Evolutionary conservation across 768 basidiomycete species (phyloP).

Genomic region (Termitomyces sp.): DNA sequence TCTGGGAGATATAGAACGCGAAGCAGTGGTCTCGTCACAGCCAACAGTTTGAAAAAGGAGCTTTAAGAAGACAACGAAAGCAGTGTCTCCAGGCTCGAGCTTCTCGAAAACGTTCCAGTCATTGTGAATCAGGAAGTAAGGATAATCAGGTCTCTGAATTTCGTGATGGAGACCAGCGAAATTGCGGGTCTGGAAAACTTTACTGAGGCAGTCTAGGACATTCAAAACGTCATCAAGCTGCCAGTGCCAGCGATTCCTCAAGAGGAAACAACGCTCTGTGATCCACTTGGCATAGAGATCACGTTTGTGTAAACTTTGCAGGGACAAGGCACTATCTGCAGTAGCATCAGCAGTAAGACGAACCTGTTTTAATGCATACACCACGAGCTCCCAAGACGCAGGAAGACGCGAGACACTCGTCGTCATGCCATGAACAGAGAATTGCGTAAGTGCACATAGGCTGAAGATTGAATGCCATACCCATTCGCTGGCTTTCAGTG

Average conservation of each 20-base stretch:
- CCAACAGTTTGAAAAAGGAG: conserved; percentile 61
- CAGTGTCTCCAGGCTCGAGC: conserved; percentile 53
- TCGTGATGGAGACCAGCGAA: conserved; percentile 67
- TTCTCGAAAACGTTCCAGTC: conserved; percentile 48
- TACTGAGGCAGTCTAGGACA: conserved; percentile 59
- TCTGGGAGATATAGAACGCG: conserved; percentile 30
- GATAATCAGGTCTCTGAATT: conserved; percentile 46
- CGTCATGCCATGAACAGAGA: conserved; percentile 48
- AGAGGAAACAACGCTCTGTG: conserved; percentile 64
- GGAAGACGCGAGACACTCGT: conserved; percentile 31
- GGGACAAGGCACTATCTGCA: conserved; percentile 32
- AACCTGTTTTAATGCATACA: conserved; percentile 52
- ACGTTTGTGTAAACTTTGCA: conserved; percentile 39
- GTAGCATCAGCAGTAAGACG: conserved; percentile 43
- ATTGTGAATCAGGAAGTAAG: conserved; percentile 56
- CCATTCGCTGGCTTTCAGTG: conserved; percentile 50
- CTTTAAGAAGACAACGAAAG: conserved; percentile 78
- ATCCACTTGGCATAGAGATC: conserved; percentile 70
- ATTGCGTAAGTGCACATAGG: conserved; percentile 73
- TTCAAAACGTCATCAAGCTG: conserved; percentile 44
- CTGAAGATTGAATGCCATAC: conserved; percentile 70
- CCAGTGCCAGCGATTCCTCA: conserved; percentile 81
- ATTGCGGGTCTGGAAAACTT: conserved; percentile 72
- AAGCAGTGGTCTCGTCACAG: conserved; percentile 21
- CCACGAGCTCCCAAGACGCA: conserved; percentile 63